Base-by-base conservation (phyloP, 1,284 basidiomycete species). In the Mycena citricolor region DNA sequence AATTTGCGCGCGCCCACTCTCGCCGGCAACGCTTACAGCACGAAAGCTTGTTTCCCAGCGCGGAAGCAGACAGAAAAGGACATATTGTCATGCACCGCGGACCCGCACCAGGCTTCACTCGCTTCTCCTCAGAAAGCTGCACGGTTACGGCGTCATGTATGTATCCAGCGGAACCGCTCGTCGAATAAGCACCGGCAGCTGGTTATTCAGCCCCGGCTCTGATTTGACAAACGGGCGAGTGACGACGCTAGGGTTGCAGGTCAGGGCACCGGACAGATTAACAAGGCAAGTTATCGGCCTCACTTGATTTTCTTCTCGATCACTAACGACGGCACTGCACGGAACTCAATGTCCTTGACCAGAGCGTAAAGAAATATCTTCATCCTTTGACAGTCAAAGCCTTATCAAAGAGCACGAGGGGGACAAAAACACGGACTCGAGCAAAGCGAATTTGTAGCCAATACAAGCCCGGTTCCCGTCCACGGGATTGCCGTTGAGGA, bases 381-480 rank as follows among this genome's bases (percentile, higher is more conserved):
- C 58, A 82, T 79, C 65, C 78, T 81, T 56, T 11, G 39, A 54
- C 26, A 50, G 55, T 45, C 58, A 51, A 44, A 49, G 33, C 29
- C 30, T 13, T 17, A 14, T 23, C 22, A 32, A 33, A 51, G 39
- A 28, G 34, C 28, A 46, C 32, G 38, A 39, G 47, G 29, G 44
- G 43, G 45, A 19, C 37, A 16, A 32, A 42, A 25, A 28, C 19
- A 76, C 79, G 66, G 58, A 82, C 81, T 89, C 83, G 20, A 73
- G 71, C 33, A 89, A 56, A 6, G 85, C 83, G 56, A 89, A 87
- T 54, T 75, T 73, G 60, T 79, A 86, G 6, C 85, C 83, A 54
- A 87, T 85, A 59, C 84, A 87, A 29, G 80, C 79, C 42, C 86
- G 66, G 52, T 79, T 75, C 19, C 83, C 83, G 44, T 71, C 73